These are phyloP conservation scores for Mycosphaerella sp. DNA, from an alignment of 2,329 filamentous ascomycete species.

Conservation along the genomic window DNA sequence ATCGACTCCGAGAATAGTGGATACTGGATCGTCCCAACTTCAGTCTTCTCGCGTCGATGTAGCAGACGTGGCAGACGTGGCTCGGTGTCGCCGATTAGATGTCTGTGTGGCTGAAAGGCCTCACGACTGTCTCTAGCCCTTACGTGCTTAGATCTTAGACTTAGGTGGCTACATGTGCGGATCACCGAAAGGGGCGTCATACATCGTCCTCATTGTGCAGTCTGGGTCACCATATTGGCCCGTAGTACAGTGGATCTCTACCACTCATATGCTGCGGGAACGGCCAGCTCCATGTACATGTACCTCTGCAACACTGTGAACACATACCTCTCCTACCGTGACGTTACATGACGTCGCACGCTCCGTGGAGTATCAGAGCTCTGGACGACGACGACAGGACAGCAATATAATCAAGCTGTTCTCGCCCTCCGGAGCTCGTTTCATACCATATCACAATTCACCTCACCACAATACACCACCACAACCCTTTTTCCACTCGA, in stretches of 20 bases:
- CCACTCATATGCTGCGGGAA: background rate
- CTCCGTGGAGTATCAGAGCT: background rate
- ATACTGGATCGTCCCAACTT: too few relatives aligned
- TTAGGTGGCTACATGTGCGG: too few relatives aligned
- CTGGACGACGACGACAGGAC: too few relatives aligned
- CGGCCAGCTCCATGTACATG: conserved; percentile 1
- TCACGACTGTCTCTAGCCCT: background rate
- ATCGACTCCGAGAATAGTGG: too few relatives aligned
- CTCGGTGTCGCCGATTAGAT: background rate
- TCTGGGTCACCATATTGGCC: conserved; percentile 2
- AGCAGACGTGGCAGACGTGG: background rate
- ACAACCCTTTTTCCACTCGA: background rate
- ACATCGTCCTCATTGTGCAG: background rate
- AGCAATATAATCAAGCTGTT: background rate
- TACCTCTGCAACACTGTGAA: background rate
- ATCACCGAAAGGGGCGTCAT: background rate
- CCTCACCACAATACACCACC: background rate
- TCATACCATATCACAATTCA: background rate
- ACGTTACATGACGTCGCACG: conserved; percentile 12
- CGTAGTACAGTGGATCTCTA: conserved; percentile 2
- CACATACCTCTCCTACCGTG: background rate
- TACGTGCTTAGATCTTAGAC: too few relatives aligned
- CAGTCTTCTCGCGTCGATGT: too few relatives aligned
- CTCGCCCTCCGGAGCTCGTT: background rate
- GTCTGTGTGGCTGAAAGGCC: background rate